Evolutionary conservation across 2,329 filamentous ascomycete species (phyloP).

Genomic region (Apiospora aurea): DNA sequence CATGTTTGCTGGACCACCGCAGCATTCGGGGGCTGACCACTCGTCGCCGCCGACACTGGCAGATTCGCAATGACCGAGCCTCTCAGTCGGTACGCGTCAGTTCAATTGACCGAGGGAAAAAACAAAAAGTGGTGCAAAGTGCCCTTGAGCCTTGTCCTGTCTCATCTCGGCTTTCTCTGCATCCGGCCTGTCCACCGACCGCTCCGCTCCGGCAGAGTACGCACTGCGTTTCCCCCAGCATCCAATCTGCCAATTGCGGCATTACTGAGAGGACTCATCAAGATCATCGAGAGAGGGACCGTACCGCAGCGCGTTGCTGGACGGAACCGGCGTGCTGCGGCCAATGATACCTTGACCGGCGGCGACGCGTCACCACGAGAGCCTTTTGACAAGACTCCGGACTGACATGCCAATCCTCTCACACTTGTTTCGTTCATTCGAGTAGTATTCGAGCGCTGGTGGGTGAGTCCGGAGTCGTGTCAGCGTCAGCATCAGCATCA

Average conservation of each 20-base stretch:
- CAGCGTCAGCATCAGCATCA: too few species aligned
- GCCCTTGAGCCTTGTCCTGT: not conserved
- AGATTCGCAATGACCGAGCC: not conserved
- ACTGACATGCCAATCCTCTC: too few species aligned
- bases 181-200: not conserved
- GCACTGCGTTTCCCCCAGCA: not conserved
- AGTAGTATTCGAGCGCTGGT: too few species aligned
- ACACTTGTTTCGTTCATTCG: too few species aligned
- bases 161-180: conserved; percentile 10
- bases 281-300: not conserved
- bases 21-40: not conserved
- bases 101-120: not conserved
- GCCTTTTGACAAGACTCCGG: not conserved
- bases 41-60: not conserved
- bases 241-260: not conserved
- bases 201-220: not conserved
- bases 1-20: not conserved
- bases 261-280: not conserved
- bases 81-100: not conserved
- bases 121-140: not conserved
- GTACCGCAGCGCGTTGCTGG: not conserved
- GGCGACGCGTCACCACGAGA: not conserved
- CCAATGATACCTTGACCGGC: not conserved
- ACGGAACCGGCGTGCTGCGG: not conserved
- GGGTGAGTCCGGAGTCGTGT: too few species aligned